A percentile compares a stretch with the other conserved stretches of the same genome.
These are phyloP conservation scores for Iris pallida DNA, from an alignment of 116 monocot species.

Conservation along the genomic window DNA sequence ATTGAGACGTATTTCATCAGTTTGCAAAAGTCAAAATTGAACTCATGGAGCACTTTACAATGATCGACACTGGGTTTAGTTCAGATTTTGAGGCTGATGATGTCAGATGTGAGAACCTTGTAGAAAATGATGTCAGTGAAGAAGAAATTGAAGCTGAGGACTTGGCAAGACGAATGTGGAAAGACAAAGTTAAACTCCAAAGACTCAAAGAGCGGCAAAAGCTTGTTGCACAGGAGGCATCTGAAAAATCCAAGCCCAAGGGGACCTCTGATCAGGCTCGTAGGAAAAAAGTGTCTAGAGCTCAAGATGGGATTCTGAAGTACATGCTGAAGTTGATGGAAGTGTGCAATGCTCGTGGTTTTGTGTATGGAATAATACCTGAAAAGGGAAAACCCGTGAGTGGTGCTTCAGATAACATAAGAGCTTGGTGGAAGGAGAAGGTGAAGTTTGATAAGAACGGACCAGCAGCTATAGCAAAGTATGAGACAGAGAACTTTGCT, in stretches of 20 bases:
- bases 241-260: slow-evolving; percentile 46
- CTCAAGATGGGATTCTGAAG: slow-evolving; percentile 88
- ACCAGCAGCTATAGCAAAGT: slow-evolving; percentile 62
- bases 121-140: slow-evolving; percentile 87
- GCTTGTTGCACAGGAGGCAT: slow-evolving; percentile 28
- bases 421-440: slow-evolving; percentile 96
- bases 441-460: slow-evolving; percentile 88
- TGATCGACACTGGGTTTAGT: slow-evolving; percentile 23
- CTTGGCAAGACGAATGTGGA: slow-evolving; percentile 70
- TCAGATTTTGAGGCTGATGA: slow-evolving; percentile 61
- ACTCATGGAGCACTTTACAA: slow-evolving; percentile 32
- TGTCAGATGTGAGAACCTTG: slow-evolving; percentile 44
- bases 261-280: slow-evolving; percentile 69
- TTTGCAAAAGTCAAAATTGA: too few relatives aligned
- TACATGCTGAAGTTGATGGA: slow-evolving; percentile 94
- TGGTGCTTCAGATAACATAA: slow-evolving; percentile 79
- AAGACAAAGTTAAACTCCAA: slow-evolving; percentile 66
- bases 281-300: slow-evolving; percentile 79
- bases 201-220: slow-evolving; percentile 60
- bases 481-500: slow-evolving; percentile 51
- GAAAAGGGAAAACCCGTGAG: slow-evolving; percentile 90
- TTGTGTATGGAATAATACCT: slow-evolving; percentile 85
- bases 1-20: too few relatives aligned
- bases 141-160: slow-evolving; percentile 77
- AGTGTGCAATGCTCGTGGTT: slow-evolving; percentile 86